These are phyloP conservation scores for Scedosporium apiospermum DNA, from an alignment of 2,329 filamentous ascomycete species.

Conservation along the genomic window DNA sequence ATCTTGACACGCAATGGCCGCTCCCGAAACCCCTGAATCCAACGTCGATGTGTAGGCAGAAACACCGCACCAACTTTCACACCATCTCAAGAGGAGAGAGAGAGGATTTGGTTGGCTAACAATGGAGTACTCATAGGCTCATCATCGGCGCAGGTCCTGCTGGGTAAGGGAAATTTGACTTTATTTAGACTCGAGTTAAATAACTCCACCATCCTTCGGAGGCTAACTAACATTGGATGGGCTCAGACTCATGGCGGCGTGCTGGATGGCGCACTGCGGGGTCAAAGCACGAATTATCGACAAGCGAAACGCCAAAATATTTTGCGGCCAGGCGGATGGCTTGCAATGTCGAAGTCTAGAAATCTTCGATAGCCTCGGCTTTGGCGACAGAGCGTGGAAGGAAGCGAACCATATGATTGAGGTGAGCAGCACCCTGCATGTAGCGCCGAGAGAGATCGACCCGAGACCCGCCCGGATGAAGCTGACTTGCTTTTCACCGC, in stretches of 20 bases:
- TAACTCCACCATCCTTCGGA: no score
- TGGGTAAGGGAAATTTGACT: constrained; percentile 13
- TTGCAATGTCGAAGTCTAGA: constrained; percentile 58
- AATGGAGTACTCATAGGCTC: constrained; percentile 12
- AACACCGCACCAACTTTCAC: constrained; percentile 12
- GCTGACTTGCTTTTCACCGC: background rate
- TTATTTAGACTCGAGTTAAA: no score
- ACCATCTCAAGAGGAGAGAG: no score
- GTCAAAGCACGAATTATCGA: constrained; percentile 32
- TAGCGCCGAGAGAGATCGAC: no score
- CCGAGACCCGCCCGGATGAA: no score
- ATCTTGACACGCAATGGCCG: background rate
- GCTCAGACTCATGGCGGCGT: constrained; percentile 26
- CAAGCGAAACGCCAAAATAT: constrained; percentile 29
- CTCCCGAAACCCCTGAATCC: constrained; percentile 9
- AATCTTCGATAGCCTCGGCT: constrained; percentile 64
- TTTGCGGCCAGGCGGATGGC: constrained; percentile 32
- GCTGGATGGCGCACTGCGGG: constrained; percentile 31
- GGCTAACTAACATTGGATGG: background rate
- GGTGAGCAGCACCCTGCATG: background rate
- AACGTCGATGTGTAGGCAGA: constrained; percentile 17
- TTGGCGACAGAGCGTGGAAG: constrained; percentile 54
- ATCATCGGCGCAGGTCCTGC: constrained; percentile 30
- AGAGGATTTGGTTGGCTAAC: no score
- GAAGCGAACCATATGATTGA: constrained; percentile 53